Evolutionary conservation across 1,284 basidiomycete species (phyloP).

Genomic region (Cyathus olla): DNA sequence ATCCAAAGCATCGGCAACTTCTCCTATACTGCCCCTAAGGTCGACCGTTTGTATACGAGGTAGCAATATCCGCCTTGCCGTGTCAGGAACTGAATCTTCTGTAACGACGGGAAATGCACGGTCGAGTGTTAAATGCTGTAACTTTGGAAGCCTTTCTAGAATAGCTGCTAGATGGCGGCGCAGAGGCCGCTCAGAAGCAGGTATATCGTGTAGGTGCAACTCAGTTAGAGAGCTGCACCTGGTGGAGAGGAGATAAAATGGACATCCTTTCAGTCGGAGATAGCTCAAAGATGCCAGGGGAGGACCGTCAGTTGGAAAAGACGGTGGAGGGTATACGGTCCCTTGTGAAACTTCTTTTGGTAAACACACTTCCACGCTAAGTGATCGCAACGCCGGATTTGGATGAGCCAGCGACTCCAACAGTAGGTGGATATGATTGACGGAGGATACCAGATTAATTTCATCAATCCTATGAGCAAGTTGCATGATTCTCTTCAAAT

Average conservation of each 20-base stretch:
- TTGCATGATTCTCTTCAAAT: slow-evolving; percentile 41
- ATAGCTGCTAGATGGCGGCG: slow-evolving; percentile 40
- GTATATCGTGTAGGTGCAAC: slow-evolving; percentile 46
- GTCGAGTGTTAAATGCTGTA: slow-evolving; percentile 44
- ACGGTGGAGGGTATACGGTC: slow-evolving; percentile 17
- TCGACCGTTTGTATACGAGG: slow-evolving; percentile 34
- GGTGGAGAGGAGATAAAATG: slow-evolving; percentile 46
- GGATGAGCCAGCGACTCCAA: slow-evolving; percentile 42
- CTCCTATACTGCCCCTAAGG: slow-evolving; percentile 36
- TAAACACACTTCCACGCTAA: slow-evolving; percentile 36
- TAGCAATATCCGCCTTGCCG: slow-evolving; percentile 28
- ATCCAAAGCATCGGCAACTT: slow-evolving; percentile 42
- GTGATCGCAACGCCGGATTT: slow-evolving; percentile 41
- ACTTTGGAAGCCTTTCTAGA: slow-evolving; percentile 38
- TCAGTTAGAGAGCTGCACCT: slow-evolving; percentile 44
- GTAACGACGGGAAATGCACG: slow-evolving; percentile 26
- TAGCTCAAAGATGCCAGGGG: slow-evolving; percentile 32
- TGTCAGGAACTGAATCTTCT: slow-evolving; percentile 8
- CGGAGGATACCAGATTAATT: slow-evolving; percentile 41
- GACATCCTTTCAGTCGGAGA: slow-evolving; percentile 43
- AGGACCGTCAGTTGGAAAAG: slow-evolving; percentile 30
- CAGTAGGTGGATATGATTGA: slow-evolving; percentile 42
- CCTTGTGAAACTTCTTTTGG: slow-evolving; percentile 13
- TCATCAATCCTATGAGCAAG: slow-evolving; percentile 42
- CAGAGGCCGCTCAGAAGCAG: slow-evolving; percentile 43